Evolutionary conservation across 257 asterid genomes (phyloP), one percentile per base, ranked within the genome.

Genomic region (Rehmannia glutinosa): DNA sequence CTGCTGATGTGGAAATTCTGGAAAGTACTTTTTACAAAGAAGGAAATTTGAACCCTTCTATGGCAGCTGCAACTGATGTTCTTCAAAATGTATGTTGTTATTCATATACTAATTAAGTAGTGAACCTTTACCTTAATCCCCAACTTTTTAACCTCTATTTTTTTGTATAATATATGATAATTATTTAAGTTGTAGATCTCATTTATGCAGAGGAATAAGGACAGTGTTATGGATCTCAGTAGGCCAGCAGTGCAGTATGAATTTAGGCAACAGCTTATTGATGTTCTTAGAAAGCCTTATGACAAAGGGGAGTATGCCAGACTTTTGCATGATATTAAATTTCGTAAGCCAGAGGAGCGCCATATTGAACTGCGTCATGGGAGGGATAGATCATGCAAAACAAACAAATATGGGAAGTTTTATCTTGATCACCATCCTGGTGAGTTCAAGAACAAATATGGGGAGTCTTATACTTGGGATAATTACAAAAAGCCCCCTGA

Each of bases 401-500:
- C 46, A 8, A 16, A 17, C 6, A 60, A 49, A 64, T 6, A 3
- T 3, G 90, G 87, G 24, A 84, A 80, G 78, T 79, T 84, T 21
- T 77, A 70, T 50, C 85, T 82, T 10, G 81, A 82, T 71, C 5
- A 63, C 62, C 6, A 63, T 64, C 75, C 77, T 55, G 87, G 90
- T 84, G 70, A 47, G 84, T 71, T 71, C 7, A 33, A 33, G 32
- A 45, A n/a, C n/a, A n/a, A n/a, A n/a, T n/a, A n/a, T n/a, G n/a
- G n/a, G n/a, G n/a, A n/a, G n/a, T n/a, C n/a, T n/a, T n/a, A n/a
- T n/a, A n/a, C n/a, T n/a, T n/a, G n/a, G n/a, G n/a, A n/a, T n/a
- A n/a, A n/a, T n/a, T n/a, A n/a, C n/a, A n/a, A n/a, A n/a, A n/a
- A n/a, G n/a, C n/a, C n/a, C n/a, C n/a, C n/a, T n/a, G n/a, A n/a